Evolutionary conservation across 345 rosid genomes (phyloP), one percentile per base, ranked within the genome.

Genomic region (Reutealis trisperma): DNA sequence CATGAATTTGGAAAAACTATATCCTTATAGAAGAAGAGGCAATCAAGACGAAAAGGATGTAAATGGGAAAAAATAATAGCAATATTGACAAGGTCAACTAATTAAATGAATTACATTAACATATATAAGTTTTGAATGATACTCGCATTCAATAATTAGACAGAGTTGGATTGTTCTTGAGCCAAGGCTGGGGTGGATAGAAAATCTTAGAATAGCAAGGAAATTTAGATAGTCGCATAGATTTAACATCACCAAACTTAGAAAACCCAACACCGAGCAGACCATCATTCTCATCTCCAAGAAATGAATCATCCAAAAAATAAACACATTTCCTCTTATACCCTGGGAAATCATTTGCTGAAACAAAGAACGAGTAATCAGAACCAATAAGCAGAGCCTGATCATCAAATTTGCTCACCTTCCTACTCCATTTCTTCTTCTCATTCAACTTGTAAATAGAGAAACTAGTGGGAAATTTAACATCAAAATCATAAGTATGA

Each of bases 291-390:
- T 27, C 30, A 27, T 27, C 30, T 1, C 30, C 30, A 27, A 27
- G 30, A 27, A 27, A 27, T 27, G 30, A 27, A 27, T 1, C 30
- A 27, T 27, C 30, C 30, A 27, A 27, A 27, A 27, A 27, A 27
- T 1, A 27, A 27, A 77, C 60, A 32, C 78, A 63, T 16, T 59
- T 76, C 44, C 78, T 64, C 19, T n/a, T 22, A 25, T 74, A 54
- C 34, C 84, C 86, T 22, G 71, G 54, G 6, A 75, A 82, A 44
- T 84, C 87, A 0, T 49, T 57, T 1, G 81, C 81, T 25, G 77
- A 24, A 22, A 80, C 74, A 2, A 81, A 55, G 55, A 63, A 75
- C 0, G 59, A 34, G 14, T 62, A 13, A 5, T 52, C 71, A 27
- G 44, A 57, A 21, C 79, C 66, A 13, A 58, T 18, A 47, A 70